Conservation (phyloP, 371 early-diverging fungal genomes). For the Sporodiniella umbellata region DNA sequence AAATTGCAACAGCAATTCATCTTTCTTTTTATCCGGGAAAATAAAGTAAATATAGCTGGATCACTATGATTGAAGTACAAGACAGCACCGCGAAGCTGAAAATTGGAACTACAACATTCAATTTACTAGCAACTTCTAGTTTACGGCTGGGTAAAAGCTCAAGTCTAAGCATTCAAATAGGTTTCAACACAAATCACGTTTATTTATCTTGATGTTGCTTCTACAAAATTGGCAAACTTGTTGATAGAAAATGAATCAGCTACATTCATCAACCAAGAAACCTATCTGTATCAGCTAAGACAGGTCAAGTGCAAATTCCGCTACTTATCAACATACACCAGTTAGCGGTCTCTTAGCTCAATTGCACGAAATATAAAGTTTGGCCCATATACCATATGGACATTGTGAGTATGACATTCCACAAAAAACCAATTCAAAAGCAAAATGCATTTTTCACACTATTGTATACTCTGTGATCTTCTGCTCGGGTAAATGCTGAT, state of each 20-base stretch:
- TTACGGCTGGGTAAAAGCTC: slow-evolving; percentile 7
- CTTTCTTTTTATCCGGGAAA: slow-evolving; percentile 16
- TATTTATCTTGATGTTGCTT: slow-evolving; percentile 10
- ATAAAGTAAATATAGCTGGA: slow-evolving; percentile 13
- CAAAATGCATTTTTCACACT: slow-evolving; percentile 9
- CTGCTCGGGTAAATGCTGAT: slow-evolving; percentile 3
- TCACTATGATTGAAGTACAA: slow-evolving; percentile 11
- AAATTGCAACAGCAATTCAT: slow-evolving; percentile 17
- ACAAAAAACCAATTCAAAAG: slow-evolving; percentile 9
- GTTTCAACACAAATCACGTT: slow-evolving; percentile 6
- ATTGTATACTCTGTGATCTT: slow-evolving; percentile 5
- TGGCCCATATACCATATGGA: slow-evolving; percentile 10
- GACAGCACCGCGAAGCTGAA: slow-evolving; percentile 10
- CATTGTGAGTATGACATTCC: slow-evolving; percentile 12
- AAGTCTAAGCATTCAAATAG: slow-evolving; percentile 3
- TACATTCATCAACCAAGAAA: slow-evolving; percentile 14
- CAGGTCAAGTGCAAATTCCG: slow-evolving; percentile 10
- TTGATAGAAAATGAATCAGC: slow-evolving; percentile 13
- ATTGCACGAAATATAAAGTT: slow-evolving; percentile 10
- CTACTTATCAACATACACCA: slow-evolving; percentile 15
- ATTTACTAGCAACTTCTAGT: slow-evolving; percentile 14
- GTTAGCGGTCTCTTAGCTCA: slow-evolving; percentile 11
- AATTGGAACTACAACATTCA: slow-evolving; percentile 12
- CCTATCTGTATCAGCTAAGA: slow-evolving; percentile 12
- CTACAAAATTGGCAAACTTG: slow-evolving; percentile 6